Evolutionary conservation across 805 yeast species (phyloP), one percentile per base, ranked within the genome.

Genomic region (Ogataea ganodermae): DNA sequence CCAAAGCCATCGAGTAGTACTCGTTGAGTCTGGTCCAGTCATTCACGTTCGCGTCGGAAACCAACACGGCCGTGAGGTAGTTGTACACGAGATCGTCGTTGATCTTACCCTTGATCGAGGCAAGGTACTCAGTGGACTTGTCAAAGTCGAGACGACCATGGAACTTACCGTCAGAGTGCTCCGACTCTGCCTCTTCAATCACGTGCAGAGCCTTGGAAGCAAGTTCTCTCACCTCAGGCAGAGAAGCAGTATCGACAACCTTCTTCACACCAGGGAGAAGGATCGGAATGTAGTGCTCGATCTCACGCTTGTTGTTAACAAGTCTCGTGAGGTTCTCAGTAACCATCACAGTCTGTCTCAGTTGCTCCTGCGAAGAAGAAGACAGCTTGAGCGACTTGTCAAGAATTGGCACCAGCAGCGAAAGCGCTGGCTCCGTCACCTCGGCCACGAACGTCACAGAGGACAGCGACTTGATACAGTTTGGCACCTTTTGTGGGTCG

Each of bases 401-500:
- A 61, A 92, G 79, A 56, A 91, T 91, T 39, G 99, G 99, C 38
- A 89, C 97, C 62, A 92, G 75, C 48, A 92, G 71, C 7, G 98
- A 80, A 58, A 92, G 75, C 3, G 96, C 95, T 4, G 98, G 95
- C 72, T 91, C 98, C 13, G 97, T 94, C 53, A 92, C 99, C 73
- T 94, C 99, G 39, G 99, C 96, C 42, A 92, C 98, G 67, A 92
- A 92, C 0, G 99, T 94, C 45, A 92, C 97, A 33, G 95, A 86
- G 2, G 96, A 86, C 53, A 92, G 78, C 36, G 92, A 81, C 69
- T 86, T 88, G 67, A 92, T 88, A 69, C 96, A 90, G 50, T 80
- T 84, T 48, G 96, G 88, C 42, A 92, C 96, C 64, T 87, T 86
- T 55, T 76, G 76, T 46, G 98, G 98, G 63, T 92, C 87, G 39